These are phyloP conservation scores for Pythium biforme DNA, from an alignment of 352 stramenopile genomes.

Conservation along the genomic window DNA sequence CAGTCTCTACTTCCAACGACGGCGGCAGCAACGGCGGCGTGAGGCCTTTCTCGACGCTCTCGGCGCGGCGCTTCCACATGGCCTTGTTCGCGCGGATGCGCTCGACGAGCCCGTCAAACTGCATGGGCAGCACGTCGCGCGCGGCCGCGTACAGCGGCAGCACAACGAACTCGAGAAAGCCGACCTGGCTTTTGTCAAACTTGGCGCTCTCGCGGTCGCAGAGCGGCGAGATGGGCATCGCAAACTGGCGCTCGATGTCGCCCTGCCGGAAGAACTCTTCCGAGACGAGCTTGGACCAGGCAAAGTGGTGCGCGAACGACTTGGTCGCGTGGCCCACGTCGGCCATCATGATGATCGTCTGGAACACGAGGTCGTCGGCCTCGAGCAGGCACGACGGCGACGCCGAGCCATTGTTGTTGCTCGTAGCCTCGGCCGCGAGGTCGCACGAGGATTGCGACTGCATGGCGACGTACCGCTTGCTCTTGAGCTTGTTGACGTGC, in stretches of 20 bases:
- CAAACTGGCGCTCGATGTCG: constrained; percentile 57
- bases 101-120: constrained; percentile 49
- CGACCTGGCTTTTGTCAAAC: constrained; percentile 71
- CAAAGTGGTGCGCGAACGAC: constrained; percentile 62
- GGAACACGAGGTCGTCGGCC: constrained; percentile 53
- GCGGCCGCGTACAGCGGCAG: constrained; percentile 59
- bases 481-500: constrained; percentile 76
- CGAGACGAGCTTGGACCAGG: constrained; percentile 57
- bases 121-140: constrained; percentile 45
- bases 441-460: constrained; percentile 32
- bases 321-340: constrained; percentile 71
- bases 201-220: constrained; percentile 50
- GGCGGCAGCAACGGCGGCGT: constrained; percentile 2
- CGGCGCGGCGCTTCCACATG: constrained; percentile 41
- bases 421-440: constrained; percentile 9
- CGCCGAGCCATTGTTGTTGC: not conserved
- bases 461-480: constrained; percentile 46
- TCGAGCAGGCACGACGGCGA: not conserved
- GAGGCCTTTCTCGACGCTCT: constrained; percentile 22
- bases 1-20: constrained; percentile 3
- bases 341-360: constrained; percentile 76
- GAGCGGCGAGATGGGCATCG: constrained; percentile 56
- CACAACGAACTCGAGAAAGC: constrained; percentile 74
- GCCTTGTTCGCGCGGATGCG: constrained; percentile 46
- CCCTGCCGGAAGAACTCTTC: constrained; percentile 76